These are phyloP conservation scores for Moniliella sp. DNA, from an alignment of 1,284 basidiomycete species.

Conservation along the genomic window DNA sequence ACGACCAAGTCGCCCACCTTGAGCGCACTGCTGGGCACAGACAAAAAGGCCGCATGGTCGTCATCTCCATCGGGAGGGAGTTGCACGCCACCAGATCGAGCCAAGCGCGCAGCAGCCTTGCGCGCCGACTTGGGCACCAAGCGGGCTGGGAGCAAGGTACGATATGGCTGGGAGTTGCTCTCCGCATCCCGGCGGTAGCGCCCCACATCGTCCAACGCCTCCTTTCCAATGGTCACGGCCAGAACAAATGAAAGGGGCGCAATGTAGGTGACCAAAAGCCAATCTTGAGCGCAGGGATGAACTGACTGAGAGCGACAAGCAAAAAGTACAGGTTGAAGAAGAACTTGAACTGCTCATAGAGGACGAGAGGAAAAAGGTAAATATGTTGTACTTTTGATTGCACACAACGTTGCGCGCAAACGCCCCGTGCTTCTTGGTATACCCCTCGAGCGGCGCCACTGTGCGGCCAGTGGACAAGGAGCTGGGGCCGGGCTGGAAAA, in stretches of 20 bases:
- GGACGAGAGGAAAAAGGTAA: constrained; percentile 87
- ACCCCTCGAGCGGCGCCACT: no score
- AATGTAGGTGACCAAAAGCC: constrained; percentile 85
- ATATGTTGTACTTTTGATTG: constrained; percentile 90
- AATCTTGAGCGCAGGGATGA: constrained; percentile 89
- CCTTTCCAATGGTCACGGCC: constrained; percentile 86
- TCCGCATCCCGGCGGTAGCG: constrained; percentile 73
- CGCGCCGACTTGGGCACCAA: background rate
- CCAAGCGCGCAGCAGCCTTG: background rate
- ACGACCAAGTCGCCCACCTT: constrained; percentile 75
- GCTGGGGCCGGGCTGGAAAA: no score
- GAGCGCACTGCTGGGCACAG: constrained; percentile 56
- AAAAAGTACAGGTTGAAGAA: constrained; percentile 99
- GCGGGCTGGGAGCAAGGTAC: constrained; percentile 45
- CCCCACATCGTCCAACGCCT: constrained; percentile 91
- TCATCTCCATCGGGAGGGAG: background rate
- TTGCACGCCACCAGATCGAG: no score
- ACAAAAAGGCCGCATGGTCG: constrained; percentile 2
- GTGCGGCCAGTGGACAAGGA: no score
- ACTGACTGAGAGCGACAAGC: constrained; percentile 82
- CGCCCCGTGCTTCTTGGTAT: no score
- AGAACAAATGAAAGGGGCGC: constrained; percentile 88
- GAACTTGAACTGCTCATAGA: constrained; percentile 99
- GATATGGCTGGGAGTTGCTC: constrained; percentile 78
- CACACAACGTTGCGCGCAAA: constrained; percentile 63